Base-by-base conservation (phyloP, 2,329 filamentous ascomycete genomes). In the Pseudopyrenochaeta lycopersici region DNA sequence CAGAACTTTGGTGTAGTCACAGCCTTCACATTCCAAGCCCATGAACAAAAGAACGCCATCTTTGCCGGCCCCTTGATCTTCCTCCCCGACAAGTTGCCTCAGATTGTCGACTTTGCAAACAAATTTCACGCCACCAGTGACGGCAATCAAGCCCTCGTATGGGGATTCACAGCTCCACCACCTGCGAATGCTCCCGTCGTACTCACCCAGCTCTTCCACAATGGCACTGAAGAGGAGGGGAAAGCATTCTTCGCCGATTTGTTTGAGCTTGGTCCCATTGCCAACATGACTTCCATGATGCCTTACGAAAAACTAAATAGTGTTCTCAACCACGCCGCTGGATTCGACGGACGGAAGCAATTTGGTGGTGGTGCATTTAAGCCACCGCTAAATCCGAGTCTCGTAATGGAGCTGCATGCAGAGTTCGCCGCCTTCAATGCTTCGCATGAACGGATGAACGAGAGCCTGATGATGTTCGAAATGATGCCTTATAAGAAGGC, bases 11-110 rank as follows among this genome's bases (percentile, higher is more conserved):
- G 74, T 36, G 68, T 76, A 23, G 63, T 68, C 12, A 74, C 71
- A 0, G 77, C 82, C 43, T 83, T 84, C 64, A 73, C 71, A 0
- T 71, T 78, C 52, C 68, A 67, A 40, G 74, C 60, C 7, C 67
- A 72, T 38, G 54, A 59, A 0, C 75, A 77, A 49, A 27, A 56
- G 3, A 55, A 63, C 21, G 63, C 71, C 7, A 64, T 76, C 17
- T 79, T 67, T 35, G 66, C 71, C 10, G 77, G 77, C 2, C 70
- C 71, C 11, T 57, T 78, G 17, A 48, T 77, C 15, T 78, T 76
- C 52, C 65, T 64, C 4, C 72, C 70, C 10, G 61, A 58, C 23
- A 72, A 66, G 38, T 49, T 67, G 11, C 60, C 67, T 3, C 51
- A 66, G 32, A 62, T 75, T 30, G 63, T 74, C 4, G 38, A 40